Percentiles rank a stretch among this genome's conserved stretches.
These are phyloP conservation scores for Aspergillus felis DNA, from an alignment of 2,329 filamentous ascomycete genomes.

Conservation along the genomic window DNA sequence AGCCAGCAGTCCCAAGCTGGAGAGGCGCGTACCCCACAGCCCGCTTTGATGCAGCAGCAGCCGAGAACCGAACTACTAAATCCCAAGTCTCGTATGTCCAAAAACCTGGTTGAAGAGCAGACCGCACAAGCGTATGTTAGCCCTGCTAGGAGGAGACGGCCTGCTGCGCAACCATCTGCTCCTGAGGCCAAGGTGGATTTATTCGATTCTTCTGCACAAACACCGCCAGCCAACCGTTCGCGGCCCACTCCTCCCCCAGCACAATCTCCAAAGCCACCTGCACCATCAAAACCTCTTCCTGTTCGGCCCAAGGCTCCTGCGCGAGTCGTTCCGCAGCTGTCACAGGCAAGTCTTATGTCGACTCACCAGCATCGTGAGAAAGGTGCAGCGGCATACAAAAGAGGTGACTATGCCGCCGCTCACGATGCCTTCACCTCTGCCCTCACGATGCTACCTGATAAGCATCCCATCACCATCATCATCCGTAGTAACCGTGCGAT, in stretches of 20 bases:
- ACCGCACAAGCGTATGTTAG: slow-evolving; percentile 81
- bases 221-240: slow-evolving; percentile 22
- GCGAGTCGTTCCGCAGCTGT: slow-evolving; percentile 59
- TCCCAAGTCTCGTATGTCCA: slow-evolving; percentile 61
- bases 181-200: slow-evolving; percentile 57
- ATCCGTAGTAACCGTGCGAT: slow-evolving; percentile 87
- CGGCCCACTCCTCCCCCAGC: slow-evolving; percentile 32
- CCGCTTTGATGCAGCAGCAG: slow-evolving; percentile 56
- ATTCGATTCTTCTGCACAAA: slow-evolving; percentile 49
- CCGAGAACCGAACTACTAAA: slow-evolving; percentile 40
- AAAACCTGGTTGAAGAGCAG: slow-evolving; percentile 74
- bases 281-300: slow-evolving; percentile 44
- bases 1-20: slow-evolving; percentile 19
- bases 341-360: slow-evolving; percentile 64
- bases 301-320: slow-evolving; percentile 46
- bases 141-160: slow-evolving; percentile 70
- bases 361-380: slow-evolving; percentile 75
- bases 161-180: slow-evolving; percentile 44
- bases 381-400: slow-evolving; percentile 87
- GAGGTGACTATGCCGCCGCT: slow-evolving; percentile 84
- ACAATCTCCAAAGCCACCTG: slow-evolving; percentile 37
- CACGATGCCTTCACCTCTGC: slow-evolving; percentile 79
- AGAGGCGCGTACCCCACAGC: slow-evolving; percentile 24
- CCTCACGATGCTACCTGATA: slow-evolving; percentile 66
- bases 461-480: slow-evolving; percentile 82